These are phyloP conservation scores for Apiotrichum gamsii DNA, from an alignment of 1,284 basidiomycete genomes.

Conservation along the genomic window DNA sequence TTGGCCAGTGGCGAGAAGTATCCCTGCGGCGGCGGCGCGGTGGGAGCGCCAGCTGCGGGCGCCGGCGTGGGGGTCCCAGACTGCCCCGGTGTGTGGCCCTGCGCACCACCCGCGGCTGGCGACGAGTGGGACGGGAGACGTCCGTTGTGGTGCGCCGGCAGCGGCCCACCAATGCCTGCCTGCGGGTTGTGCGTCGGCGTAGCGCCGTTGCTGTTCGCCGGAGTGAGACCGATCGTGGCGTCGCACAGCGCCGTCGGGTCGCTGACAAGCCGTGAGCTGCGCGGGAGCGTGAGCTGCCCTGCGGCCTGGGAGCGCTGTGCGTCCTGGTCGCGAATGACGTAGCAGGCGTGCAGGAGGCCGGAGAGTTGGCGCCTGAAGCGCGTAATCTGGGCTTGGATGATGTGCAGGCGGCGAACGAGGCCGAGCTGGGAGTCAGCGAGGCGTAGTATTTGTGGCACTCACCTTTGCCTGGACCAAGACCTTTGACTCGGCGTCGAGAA, in stretches of 20 bases:
- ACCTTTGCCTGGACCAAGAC: constrained; percentile 43
- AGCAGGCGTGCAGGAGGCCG: constrained; percentile 40
- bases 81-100: no score
- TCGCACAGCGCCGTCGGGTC: not conserved
- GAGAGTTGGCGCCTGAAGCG: constrained; percentile 41
- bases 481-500: constrained; percentile 44
- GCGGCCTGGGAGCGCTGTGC: constrained; percentile 37
- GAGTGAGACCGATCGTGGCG: not conserved
- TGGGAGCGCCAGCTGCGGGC: no score
- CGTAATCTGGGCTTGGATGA: constrained; percentile 46
- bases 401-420: constrained; percentile 45
- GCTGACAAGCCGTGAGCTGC: not conserved
- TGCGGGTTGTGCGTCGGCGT: not conserved
- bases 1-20: constrained; percentile 40
- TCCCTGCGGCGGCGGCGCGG: constrained; percentile 9
- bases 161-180: no score
- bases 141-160: no score
- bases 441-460: not conserved
- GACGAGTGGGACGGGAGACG: not conserved
- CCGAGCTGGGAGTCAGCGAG: constrained; percentile 29
- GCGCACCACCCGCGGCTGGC: no score
- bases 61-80: no score
- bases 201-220: not conserved
- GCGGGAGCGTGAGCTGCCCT: constrained; percentile 1
- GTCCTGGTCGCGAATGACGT: constrained; percentile 46